Base-by-base conservation (phyloP, 192 early-diverging fungal genomes). In the Gryganskiella cystojenkinii region DNA sequence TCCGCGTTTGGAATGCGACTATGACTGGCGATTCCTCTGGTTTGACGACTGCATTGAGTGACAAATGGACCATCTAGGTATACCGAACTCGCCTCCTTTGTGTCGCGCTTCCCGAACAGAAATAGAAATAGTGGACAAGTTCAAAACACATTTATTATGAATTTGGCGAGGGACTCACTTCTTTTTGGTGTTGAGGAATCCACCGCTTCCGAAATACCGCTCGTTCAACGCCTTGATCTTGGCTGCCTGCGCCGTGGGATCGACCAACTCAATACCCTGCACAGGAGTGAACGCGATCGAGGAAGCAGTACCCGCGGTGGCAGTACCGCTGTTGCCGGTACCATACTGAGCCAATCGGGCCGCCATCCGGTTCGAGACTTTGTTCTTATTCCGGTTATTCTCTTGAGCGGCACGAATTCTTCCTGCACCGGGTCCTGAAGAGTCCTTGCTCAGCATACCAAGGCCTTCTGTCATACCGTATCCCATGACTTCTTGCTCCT, bases 281-380 rank as follows among this genome's bases (percentile, higher is more conserved):
- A 95, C 91, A 11, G 97, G 96, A 8, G 96, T 99, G 61, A 99
- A 97, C 2, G 97, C 92, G 13, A 99, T 83, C 19, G 95, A 95
- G 0, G 95, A 91, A 0, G 92, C 90, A 46, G 96, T 82, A 13
- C 97, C 97, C 24, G 95, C 93, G 3, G 91, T 90, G 13, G 79
- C 82, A 46, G 73, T 62, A 51, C 58, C 51, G 71, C 76, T 81
- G 83, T 79, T 84, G 74, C 81, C 84, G 24, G 49, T 43, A 30
- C 55, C 68, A 58, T 80, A 64, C 33, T 72, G 67, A 34, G 53
- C 66, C 67, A 74, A 45, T n/a, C 73, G 24, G 17, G 71, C 84
- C 19, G 69, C 64, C 15, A 71, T 68, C 22, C 60, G 73, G 24
- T 85, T 76, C 52, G 71, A 78, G 46, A 61, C 64, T 80, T 89